Base-by-base conservation (phyloP, 257 asterid species). In the Ballota nigra region DNA sequence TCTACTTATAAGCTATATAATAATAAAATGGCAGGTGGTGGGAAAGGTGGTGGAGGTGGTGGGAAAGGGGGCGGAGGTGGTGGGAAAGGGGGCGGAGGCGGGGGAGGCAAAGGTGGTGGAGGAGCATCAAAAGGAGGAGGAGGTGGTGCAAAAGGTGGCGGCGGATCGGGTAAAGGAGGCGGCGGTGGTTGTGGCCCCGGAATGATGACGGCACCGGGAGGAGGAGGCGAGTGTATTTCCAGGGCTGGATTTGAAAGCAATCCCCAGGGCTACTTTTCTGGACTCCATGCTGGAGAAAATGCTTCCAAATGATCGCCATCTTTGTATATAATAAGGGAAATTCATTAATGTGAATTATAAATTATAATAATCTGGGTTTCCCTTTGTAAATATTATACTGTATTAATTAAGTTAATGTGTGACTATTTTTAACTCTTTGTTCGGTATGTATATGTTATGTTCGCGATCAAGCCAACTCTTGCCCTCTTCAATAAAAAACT, bases 171-270 rank as follows among this genome's bases (percentile, higher is more conserved):
- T 28, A 28, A 31, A 31, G 36, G 2, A 2, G n/a, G n/a, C n/a
- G n/a, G n/a, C n/a, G 47, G 52, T 1, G 19, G 53, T 5, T 63
- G 79, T 0, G 47, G 55, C 0, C 26, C 68, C 2, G 84, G 76
- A 19, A 45, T 5, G 61, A 84, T 81, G 88, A 64, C 64, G 55
- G 88, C 83, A 1, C 86, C 88, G 0, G 84, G 84, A 0, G 76
- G 80, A 0, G 86, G 81, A 1, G 56, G 52, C 22, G 55, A 22
- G 0, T 57, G 33, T 8, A 82, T 77, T 10, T 77, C 86, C 0
- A 79, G 86, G 83, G 16, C 24, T 36, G 82, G 55, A 0, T 84
- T 84, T 69, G 86, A 84, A 20, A 79, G 78, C 47, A 68, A 81
- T 31, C 86, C 86, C 0, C 71, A 75, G 55, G 83, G 70, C 0